phyloP scores from a whole-genome alignment of 2,329 filamentous ascomycete genomes.

The Colletotrichum kahawae region DNA sequence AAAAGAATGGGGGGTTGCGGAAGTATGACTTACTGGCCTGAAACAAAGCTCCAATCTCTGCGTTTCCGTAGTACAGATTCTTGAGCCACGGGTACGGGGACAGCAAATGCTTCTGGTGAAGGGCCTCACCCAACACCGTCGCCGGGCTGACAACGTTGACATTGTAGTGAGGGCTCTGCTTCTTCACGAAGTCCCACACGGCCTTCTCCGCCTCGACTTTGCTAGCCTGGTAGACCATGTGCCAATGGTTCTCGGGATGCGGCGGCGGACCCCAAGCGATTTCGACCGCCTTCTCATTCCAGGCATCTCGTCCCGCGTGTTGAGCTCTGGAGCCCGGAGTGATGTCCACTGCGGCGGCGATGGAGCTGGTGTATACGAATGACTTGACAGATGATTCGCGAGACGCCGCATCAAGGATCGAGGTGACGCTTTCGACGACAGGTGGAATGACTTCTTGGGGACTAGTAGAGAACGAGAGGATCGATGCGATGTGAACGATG shows the following conservation, averaged over 20 bases:
- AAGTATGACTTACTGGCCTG: not conserved
- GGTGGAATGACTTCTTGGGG: not conserved
- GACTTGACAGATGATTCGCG: not conserved
- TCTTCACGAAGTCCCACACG: not conserved
- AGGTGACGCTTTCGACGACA: not conserved
- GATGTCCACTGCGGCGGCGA: not conserved
- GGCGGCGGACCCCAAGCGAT: not conserved
- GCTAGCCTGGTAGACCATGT: not conserved
- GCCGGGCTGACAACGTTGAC: not conserved
- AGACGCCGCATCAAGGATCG: not conserved
- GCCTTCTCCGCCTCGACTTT: not conserved
- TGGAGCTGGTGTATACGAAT: not conserved
- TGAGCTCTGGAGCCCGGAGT: accelerated
- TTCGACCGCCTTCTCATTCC: not conserved
- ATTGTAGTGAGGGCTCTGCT: not conserved
- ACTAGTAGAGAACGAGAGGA: not conserved
- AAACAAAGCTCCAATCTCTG: not conserved
- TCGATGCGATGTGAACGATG: not conserved
- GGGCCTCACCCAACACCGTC: not conserved
- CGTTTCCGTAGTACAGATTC: not conserved
- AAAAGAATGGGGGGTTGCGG: too few relatives aligned
- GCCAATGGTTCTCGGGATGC: not conserved
- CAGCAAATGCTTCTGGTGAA: not conserved
- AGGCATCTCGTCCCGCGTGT: not conserved
- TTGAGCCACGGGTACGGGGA: not conserved